Evolutionary conservation across 805 yeast species (phyloP), one percentile per base, ranked within the genome.

Genomic region (Lipomyces sp.): DNA sequence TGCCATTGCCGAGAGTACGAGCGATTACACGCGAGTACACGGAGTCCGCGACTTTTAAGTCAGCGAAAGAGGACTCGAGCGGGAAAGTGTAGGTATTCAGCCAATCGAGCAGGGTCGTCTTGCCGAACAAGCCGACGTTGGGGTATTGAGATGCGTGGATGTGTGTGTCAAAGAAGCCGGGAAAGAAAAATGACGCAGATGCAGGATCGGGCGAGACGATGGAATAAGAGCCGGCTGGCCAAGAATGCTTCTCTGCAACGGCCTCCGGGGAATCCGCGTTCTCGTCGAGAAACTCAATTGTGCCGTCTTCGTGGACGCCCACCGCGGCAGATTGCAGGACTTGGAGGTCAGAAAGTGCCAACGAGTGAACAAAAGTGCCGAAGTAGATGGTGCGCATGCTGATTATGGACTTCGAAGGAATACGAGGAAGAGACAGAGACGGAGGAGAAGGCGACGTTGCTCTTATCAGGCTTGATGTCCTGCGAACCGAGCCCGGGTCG

Each of bases 101-200:
- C 99, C 99, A 95, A 70, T 94, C 96, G 64, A 95, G 80, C 54
- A 95, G 80, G 1, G 97, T 94, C 2, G 91, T 81, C 66, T 88
- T 88, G 33, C 96, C 93, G 69, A 96, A 94, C 33, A 95, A 86
- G 10, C 96, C 95, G 58, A 83, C 81, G 75, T 90, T 90, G 11
- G 95, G 95, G 73, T 85, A 90, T 76, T 90, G 96, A 2, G 96
- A 87, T 1, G 96, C 95, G 76, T 90, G 96, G 57, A 88, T 87
- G 75, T 90, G 96, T 0, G 95, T 89, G 72, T 90, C 96, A 4
- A 90, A 78, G 72, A 90, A 90, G 0, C 96, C 96, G 0, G 96
- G 96, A 73, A 91, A 86, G 73, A 89, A 86, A 76, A 94, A 94
- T 58, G 60, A 18, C 56, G 56, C 45, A 69, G 62, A 55, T 4